Evolutionary conservation across 768 basidiomycete species (phyloP), one percentile per base, ranked within the genome.

Genomic region (Lactarius pseudohatsudake): DNA sequence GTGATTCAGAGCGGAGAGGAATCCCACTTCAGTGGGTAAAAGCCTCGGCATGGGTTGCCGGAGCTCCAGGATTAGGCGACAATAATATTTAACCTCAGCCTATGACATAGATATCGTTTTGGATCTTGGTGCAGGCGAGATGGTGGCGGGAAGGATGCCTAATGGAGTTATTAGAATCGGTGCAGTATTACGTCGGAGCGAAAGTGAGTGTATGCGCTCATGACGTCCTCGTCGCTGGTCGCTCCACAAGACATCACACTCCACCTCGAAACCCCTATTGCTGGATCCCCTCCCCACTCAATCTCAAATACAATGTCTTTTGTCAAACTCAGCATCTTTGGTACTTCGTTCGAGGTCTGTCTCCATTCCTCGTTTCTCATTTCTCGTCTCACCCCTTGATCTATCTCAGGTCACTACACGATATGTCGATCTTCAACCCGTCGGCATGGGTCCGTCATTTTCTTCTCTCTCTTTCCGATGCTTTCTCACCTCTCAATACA

Each of bases 371-470:
- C 36, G 11, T 38, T 2, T 43, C 57, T 38, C 8, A 50, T 22
- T 16, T 26, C n/a, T 64, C 34, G 50, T 62, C 41, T 15, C 61
- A 43, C 32, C 20, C 30, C 55, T 26, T 32, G 54, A n/a, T 13
- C 13, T 70, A 65, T 74, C 50, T 26, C 76, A 97, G 91, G 96
- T 98, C 65, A 97, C 96, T 28, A 98, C 95, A 64, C 87, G 97
- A 74, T 99, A 99, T 91, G 91, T 97, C 76, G 97, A 99, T 81
- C 88, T 99, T 13, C 96, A 98, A 75, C 96, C 96, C 34, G 96
- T 98, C 55, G 97, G 96, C 77, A 98, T 98, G 96, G 96, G 96
- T 92, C 68, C 78, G 90, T 78, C 56, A 62, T 47, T 32, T 61
- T 58, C 62, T 64, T 70, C 57, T 41, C 54, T 43, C 57, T 15